phyloP scores from a whole-genome alignment of 2,329 filamentous ascomycete genomes.

The Talaromyces sp. region DNA sequence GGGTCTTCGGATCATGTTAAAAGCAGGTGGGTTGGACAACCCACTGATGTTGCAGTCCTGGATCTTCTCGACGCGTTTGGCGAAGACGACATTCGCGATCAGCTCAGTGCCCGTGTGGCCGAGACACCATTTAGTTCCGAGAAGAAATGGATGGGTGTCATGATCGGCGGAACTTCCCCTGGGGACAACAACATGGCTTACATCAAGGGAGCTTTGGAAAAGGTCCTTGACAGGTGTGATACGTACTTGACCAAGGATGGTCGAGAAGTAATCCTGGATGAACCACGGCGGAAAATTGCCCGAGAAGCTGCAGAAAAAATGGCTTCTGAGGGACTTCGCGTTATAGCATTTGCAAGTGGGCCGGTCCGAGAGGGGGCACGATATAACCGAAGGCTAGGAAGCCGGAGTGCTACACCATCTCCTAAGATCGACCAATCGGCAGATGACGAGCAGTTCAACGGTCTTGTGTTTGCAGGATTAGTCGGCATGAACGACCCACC shows the following conservation, averaged over 20 bases:
- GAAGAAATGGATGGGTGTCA: constrained; percentile 98
- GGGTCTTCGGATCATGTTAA: constrained; percentile 57
- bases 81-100: constrained; percentile 85
- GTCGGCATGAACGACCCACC: constrained; percentile 98
- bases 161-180: constrained; percentile 55
- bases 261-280: constrained; percentile 78
- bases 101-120: constrained; percentile 71
- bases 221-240: constrained; percentile 78
- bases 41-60: constrained; percentile 94
- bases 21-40: constrained; percentile 93
- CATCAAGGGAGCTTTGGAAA: constrained; percentile 91
- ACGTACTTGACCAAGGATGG: constrained; percentile 85
- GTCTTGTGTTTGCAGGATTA: constrained; percentile 82
- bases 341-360: constrained; percentile 90
- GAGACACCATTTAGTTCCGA: constrained; percentile 97
- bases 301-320: constrained; percentile 75
- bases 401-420: constrained; percentile 47
- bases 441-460: constrained; percentile 62
- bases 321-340: constrained; percentile 82
- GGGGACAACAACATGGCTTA: constrained; percentile 76
- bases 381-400: constrained; percentile 44
- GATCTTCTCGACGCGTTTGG: constrained; percentile 87
- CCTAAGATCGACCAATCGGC: constrained; percentile 23
- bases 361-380: constrained; percentile 49
- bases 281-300: constrained; percentile 67